Evolutionary conservation across 228 moss, liverwort and hornwort species (phyloP), one percentile per base, ranked within the genome.

Genomic region (Sphagnum fallax): DNA sequence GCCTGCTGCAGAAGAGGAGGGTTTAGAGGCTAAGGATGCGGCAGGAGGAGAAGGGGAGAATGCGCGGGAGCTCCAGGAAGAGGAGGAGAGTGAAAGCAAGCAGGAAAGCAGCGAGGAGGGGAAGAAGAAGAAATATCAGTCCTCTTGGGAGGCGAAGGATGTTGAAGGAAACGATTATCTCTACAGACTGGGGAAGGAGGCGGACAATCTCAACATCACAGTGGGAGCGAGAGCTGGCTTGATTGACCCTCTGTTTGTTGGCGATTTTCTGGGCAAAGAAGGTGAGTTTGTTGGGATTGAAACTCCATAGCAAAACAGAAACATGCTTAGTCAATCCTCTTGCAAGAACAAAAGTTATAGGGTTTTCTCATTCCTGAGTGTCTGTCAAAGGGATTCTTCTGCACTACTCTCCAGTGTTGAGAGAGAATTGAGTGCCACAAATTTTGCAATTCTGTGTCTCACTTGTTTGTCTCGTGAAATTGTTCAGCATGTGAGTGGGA

Each of bases 141-240:
- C 98, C 62, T 94, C 94, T 13, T 98, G 98, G 98, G 89, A 85
- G 52, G 89, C 90, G 49, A 92, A 84, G 64, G 94, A 98, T 65
- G 80, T 74, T 13, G 75, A 92, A 77, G 98, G 98, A 6, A 81
- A 92, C 0, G 98, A 98, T 67, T 98, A 98, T 62, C 81, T 98
- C 0, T 98, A 98, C 68, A 82, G 94, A 1, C 79, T 98, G 14
- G 98, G 98, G 64, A 86, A 84, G 11, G 98, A 98, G 59, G 55
- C 98, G 52, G 90, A 84, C 68, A 98, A 98, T 64, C 72, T 98
- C 16, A 98, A 90, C 83, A 82, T 94, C 72, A 76, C 81, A 1
- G 98, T 98, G 49, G 98, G 98, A n/a, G 98, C 98, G 18, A 73
- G 70, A 61, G 66, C 47, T 16, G 98, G 92, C 64, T 49, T 92